Percentiles rank a stretch among this genome's conserved stretches.
phyloP scores from a whole-genome alignment of 495 filamentous ascomycete species.

The Lichenothelia convexa region DNA sequence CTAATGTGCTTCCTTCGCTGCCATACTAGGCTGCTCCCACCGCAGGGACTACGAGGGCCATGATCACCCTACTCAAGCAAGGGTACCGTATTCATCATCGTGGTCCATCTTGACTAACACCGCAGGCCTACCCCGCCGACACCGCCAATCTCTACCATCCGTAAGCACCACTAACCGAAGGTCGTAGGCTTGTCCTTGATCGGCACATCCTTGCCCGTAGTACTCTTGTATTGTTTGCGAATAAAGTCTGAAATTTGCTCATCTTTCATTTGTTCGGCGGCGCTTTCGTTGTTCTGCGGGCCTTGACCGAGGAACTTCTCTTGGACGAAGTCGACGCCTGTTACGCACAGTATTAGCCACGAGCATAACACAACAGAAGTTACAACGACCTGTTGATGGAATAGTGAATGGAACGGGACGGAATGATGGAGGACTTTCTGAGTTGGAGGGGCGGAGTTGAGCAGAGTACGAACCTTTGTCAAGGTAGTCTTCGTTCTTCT shows the following conservation, averaged over 20 bases:
- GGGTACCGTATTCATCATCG: too few relatives aligned
- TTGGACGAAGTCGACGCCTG: conserved; percentile 50
- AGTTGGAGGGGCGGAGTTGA: background rate
- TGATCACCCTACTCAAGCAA: too few relatives aligned
- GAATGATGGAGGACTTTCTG: background rate
- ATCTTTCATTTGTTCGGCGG: conserved; percentile 58
- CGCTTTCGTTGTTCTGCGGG: conserved; percentile 49
- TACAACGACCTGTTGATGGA: too few relatives aligned
- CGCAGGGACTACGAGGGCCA: too few relatives aligned
- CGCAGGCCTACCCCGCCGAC: too few relatives aligned
- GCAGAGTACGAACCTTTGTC: conserved; percentile 34
- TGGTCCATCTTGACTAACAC: too few relatives aligned
- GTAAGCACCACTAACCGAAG: conserved; percentile 10
- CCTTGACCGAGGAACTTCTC: conserved; percentile 47
- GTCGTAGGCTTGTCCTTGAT: conserved; percentile 41
- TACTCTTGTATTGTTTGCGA: conserved; percentile 40
- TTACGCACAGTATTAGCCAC: background rate
- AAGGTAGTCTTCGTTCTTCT: conserved; percentile 51
- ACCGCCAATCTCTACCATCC: too few relatives aligned
- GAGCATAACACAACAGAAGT: too few relatives aligned
- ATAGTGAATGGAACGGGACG: background rate
- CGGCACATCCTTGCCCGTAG: conserved; percentile 41
- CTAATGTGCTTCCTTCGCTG: too few relatives aligned
- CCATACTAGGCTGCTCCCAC: too few relatives aligned
- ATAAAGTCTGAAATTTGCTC: conserved; percentile 35